phyloP scores from a whole-genome alignment of 805 yeast genomes.

The Lipomyces sp. region DNA sequence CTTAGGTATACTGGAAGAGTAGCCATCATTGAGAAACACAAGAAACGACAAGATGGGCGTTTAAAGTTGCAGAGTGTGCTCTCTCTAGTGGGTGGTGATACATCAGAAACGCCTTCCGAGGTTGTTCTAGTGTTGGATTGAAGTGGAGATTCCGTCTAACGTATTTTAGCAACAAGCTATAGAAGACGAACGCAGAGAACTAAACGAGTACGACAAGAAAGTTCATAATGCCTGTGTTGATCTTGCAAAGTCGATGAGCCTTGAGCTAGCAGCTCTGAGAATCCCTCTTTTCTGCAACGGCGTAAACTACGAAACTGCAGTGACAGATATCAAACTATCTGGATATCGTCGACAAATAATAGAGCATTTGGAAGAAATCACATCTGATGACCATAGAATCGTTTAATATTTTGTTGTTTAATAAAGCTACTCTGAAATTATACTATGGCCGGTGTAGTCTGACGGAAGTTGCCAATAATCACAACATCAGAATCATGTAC shows the following conservation, averaged over 20 bases:
- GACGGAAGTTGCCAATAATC: background rate
- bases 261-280: constrained; percentile 23
- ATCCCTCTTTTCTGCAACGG: constrained; percentile 29
- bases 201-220: constrained; percentile 26
- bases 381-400: background rate
- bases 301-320: background rate
- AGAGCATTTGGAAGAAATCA: constrained; percentile 17
- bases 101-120: constrained; percentile 20
- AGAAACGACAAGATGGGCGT: constrained; percentile 22
- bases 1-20: constrained; percentile 29
- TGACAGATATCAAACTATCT: background rate
- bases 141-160: background rate
- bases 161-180: constrained; percentile 18
- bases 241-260: constrained; percentile 25
- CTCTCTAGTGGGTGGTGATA: constrained; percentile 24
- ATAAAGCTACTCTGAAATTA: background rate
- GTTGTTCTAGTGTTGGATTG: background rate
- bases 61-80: constrained; percentile 21
- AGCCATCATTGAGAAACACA: constrained; percentile 19
- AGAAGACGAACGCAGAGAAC: constrained; percentile 17
- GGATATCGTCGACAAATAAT: constrained; percentile 10
- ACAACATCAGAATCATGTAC: background rate
- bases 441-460: background rate
- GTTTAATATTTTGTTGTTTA: background rate
- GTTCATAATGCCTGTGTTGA: constrained; percentile 26